These are phyloP conservation scores for Metschnikowia baotianmanensis DNA, from an alignment of 805 yeast genomes.

Conservation along the genomic window DNA sequence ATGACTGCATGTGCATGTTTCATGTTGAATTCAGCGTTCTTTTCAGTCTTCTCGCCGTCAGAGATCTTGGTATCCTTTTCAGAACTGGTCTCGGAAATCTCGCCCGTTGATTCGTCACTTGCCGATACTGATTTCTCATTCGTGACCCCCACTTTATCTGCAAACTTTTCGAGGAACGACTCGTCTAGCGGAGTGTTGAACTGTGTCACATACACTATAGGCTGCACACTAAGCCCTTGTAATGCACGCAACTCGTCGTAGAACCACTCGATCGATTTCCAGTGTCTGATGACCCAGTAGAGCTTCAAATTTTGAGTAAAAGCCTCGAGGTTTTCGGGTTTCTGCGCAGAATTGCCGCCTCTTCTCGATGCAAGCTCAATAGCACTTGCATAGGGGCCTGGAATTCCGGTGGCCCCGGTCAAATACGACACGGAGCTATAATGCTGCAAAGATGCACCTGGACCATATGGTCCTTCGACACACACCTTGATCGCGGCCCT, in stretches of 20 bases:
- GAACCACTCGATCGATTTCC: slow-evolving; percentile 40
- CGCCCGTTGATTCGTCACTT: no score
- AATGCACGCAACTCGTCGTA: slow-evolving; percentile 34
- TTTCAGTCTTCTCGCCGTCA: slow-evolving; percentile 2
- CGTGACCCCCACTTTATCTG: no score
- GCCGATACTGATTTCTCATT: no score
- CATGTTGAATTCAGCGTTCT: slow-evolving; percentile 10
- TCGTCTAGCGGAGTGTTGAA: slow-evolving; percentile 19
- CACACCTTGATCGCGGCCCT: slow-evolving; percentile 40
- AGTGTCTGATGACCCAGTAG: slow-evolving; percentile 41
- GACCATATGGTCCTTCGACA: slow-evolving; percentile 65
- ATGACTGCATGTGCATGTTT: slow-evolving; percentile 17
- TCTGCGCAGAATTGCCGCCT: no score
- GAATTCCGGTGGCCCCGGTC: slow-evolving; percentile 67
- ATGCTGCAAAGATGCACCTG: slow-evolving; percentile 43
- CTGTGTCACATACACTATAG: slow-evolving; percentile 34
- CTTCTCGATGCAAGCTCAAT: slow-evolving; percentile 21
- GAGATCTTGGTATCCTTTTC: no score
- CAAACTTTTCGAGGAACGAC: slow-evolving; percentile 14
- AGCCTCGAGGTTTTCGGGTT: no score
- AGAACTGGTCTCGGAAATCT: slow-evolving; percentile 12
- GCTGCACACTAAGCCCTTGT: slow-evolving; percentile 31
- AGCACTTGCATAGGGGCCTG: slow-evolving; percentile 52
- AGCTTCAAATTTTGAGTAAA: slow-evolving; percentile 26
- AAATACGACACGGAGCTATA: slow-evolving; percentile 49